Conservation (phyloP, 768 basidiomycete genomes). For the Mycena belliarum region DNA sequence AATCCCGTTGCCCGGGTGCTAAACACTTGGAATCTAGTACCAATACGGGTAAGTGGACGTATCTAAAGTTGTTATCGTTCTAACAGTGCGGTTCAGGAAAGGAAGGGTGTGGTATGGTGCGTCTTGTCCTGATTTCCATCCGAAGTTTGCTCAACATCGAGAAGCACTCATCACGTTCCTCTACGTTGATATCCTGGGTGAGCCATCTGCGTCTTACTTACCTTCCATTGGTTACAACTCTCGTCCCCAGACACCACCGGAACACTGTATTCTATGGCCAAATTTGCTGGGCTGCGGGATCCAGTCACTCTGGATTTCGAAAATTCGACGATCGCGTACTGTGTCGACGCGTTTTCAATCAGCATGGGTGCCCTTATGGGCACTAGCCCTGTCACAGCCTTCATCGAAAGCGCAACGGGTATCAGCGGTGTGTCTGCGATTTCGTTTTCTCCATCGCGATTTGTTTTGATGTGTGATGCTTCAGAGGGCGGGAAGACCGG, state of each 20-base stretch:
- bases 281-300: constrained; percentile 86
- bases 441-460: background rate
- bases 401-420: constrained; percentile 81
- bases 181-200: constrained; percentile 65
- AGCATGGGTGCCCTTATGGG: constrained; percentile 81
- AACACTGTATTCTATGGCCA: constrained; percentile 89
- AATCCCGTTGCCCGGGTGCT: background rate
- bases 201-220: too few species aligned
- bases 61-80: too few species aligned
- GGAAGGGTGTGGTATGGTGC: constrained; percentile 77
- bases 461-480: background rate
- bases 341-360: constrained; percentile 79
- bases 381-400: constrained; percentile 80
- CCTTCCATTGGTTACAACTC: too few species aligned
- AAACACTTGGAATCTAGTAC: constrained; percentile 38
- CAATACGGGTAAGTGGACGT: constrained; percentile 33
- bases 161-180: constrained; percentile 80
- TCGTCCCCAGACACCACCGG: constrained; percentile 33
- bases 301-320: constrained; percentile 87
- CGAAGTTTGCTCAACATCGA: background rate
- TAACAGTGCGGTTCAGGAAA: constrained; percentile 33
- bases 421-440: constrained; percentile 54
- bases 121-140: background rate
- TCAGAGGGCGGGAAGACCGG: constrained; percentile 88
- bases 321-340: constrained; percentile 79